A percentile compares a stretch with the other conserved stretches of the same genome.
phyloP scores from a whole-genome alignment of 192 early-diverging fungal species.

The Haplosporangium gracile region DNA sequence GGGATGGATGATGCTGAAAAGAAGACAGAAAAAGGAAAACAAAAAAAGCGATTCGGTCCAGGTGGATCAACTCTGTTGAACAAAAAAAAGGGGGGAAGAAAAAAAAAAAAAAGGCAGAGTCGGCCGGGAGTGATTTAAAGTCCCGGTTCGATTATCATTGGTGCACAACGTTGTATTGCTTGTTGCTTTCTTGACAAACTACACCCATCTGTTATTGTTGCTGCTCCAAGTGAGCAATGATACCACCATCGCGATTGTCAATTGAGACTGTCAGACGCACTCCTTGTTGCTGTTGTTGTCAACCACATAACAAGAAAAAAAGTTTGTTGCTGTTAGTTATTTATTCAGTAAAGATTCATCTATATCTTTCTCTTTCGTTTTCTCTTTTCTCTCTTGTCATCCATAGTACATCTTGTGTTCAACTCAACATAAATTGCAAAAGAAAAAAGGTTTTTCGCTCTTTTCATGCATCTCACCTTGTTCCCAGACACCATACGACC shows the following conservation, averaged over 20 bases:
- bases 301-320: too few species aligned
- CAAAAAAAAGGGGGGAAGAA: not conserved
- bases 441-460: not conserved
- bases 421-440: not conserved
- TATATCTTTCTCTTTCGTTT: not conserved
- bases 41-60: slow-evolving; percentile 8
- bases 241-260: too few species aligned
- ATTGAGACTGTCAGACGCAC: too few species aligned
- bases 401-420: not conserved
- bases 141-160: too few species aligned
- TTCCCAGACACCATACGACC: not conserved
- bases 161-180: too few species aligned
- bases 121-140: too few species aligned
- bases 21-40: not conserved
- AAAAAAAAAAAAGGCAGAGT: not conserved
- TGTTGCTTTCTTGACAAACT: too few species aligned
- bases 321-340: too few species aligned
- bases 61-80: not conserved
- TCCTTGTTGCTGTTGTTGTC: too few species aligned
- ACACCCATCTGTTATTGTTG: too few species aligned
- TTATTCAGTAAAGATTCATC: too few species aligned
- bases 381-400: not conserved
- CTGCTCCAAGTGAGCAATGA: too few species aligned
- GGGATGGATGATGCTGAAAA: not conserved
- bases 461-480: not conserved